Conservation (phyloP, 371 early-diverging fungal species). For the Mortierella polycephala region DNA sequence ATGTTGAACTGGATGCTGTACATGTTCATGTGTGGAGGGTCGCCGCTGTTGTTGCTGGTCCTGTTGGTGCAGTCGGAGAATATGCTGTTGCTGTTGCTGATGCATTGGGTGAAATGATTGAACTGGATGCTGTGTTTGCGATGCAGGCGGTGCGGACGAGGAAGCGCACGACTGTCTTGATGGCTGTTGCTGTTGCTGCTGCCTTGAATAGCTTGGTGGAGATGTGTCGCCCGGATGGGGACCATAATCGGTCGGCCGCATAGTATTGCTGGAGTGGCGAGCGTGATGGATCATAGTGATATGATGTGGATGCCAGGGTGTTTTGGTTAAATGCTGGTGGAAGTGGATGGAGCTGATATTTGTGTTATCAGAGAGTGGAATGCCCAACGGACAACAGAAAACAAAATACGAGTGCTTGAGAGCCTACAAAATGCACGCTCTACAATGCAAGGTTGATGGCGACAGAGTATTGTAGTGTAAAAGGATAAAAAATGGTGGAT, state of each 20-base stretch:
- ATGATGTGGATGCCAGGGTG: background rate
- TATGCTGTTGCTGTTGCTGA: background rate
- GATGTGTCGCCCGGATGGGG: background rate
- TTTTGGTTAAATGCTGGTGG: background rate
- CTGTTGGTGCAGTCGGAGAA: background rate
- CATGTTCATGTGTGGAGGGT: constrained; percentile 15
- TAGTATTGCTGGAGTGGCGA: constrained; percentile 8
- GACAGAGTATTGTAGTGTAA: background rate
- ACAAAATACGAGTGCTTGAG: background rate
- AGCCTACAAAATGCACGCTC: background rate
- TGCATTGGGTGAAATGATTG: constrained; percentile 1
- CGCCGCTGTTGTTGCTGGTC: background rate
- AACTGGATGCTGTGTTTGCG: background rate
- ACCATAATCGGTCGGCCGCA: background rate
- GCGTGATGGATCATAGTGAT: constrained; percentile 14
- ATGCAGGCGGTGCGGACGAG: background rate
- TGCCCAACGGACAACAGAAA: too few species aligned
- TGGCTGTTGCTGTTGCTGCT: background rate
- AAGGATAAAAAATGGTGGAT: background rate
- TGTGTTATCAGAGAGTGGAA: too few species aligned
- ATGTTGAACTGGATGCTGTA: constrained; percentile 15
- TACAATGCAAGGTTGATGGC: background rate
- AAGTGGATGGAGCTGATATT: too few species aligned
- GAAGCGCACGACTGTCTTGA: too few species aligned
- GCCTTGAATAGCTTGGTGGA: background rate